Conservation (phyloP, 495 filamentous ascomycete species). For the Cercophora scortea region DNA sequence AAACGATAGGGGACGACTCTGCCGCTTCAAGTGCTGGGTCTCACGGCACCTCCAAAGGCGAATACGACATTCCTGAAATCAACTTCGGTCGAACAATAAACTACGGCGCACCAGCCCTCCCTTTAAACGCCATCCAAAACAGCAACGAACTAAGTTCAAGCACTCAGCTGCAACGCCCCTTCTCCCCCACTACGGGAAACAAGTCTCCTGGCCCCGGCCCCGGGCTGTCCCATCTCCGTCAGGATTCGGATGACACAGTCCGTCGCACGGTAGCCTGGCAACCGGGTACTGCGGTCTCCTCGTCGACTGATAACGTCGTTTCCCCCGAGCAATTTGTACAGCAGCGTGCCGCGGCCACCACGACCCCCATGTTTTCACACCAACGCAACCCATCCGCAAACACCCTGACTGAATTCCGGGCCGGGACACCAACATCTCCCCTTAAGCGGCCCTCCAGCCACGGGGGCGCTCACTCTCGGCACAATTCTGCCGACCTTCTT, state of each 20-base stretch:
- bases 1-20: slow-evolving; percentile 58
- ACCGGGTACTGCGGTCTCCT: slow-evolving; percentile 51
- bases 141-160: slow-evolving; percentile 21
- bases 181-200: slow-evolving; percentile 32
- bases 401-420: slow-evolving; percentile 36
- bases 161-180: slow-evolving; percentile 29
- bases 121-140: neutral
- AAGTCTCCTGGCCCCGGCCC: slow-evolving; percentile 30
- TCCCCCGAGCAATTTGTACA: slow-evolving; percentile 80
- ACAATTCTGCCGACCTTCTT: slow-evolving; percentile 29
- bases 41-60: neutral
- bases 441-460: slow-evolving; percentile 14
- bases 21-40: slow-evolving; percentile 22
- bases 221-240: slow-evolving; percentile 29
- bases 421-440: slow-evolving; percentile 32
- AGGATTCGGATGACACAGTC: slow-evolving; percentile 38
- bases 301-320: slow-evolving; percentile 27
- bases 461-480: slow-evolving; percentile 37
- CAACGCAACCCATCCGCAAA: slow-evolving; percentile 53
- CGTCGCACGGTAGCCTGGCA: slow-evolving; percentile 72
- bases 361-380: slow-evolving; percentile 41
- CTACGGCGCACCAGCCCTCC: slow-evolving; percentile 35
- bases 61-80: slow-evolving; percentile 59
- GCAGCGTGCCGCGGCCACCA: slow-evolving; percentile 57
- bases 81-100: slow-evolving; percentile 85